Evolutionary conservation across 148 eudicot genomes (phyloP), one percentile per base, ranked within the genome.

Genomic region (Fagopyrum tataricum): DNA sequence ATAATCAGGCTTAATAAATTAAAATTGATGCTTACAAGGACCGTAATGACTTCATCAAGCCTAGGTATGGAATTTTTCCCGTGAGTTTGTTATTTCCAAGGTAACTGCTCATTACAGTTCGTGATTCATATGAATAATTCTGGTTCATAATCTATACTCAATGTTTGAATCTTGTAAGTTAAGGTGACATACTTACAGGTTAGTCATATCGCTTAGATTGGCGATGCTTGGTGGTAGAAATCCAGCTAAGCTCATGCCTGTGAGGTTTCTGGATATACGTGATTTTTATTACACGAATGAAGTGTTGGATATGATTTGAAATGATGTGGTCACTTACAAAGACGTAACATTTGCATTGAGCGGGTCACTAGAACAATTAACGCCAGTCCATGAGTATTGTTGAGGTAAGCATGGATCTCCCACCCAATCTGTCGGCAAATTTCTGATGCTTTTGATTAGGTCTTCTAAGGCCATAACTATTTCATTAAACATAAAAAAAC

Each of bases 361-460:
- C 17, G 78, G 74, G 56, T 79, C 67, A 6, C 70, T 71, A 21
- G 86, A 76, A 68, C 98, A 94, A 11, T 71, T 17, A 59, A 91
- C 79, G 72, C 97, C 97, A 3, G 86, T 83, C 98, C 98, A 94
- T 49, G 88, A 74, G 44, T 85, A 76, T 72, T 73, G 74, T 73
- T 20, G 76, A 11, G 98, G 98, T 66, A 94, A 70, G 80, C 98
- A 94, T 69, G 98, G 97, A 87, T 94, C 98, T 43, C 91, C 98
- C 4, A 21, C 53, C 98, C 98, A 94, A 84, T 91, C 97, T 0
- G 72, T 13, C 24, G 97, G 96, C 44, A 75, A 77, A 72, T 87
- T 87, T 17, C 53, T 76, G 23, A 91, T 74, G 78, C 79, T 84
- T 80, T 75, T 83, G 8, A 48, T 74, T 72, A 94, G 23, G 0